These are phyloP conservation scores for Akanthomyces lecanii DNA, from an alignment of 2,329 filamentous ascomycete genomes.

Conservation along the genomic window DNA sequence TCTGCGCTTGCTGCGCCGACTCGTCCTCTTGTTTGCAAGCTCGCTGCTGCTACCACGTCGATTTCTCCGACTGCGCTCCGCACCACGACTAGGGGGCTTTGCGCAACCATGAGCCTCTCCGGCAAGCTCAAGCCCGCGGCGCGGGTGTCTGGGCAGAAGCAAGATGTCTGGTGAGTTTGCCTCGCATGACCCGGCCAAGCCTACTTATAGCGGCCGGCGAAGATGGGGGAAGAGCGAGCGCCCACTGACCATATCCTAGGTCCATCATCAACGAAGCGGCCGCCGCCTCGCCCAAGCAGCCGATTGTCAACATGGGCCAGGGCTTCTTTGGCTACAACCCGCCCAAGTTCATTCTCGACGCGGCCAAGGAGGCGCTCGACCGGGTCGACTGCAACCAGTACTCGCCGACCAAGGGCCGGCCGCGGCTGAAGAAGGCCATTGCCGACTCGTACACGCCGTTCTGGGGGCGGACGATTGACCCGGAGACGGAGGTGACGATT, in stretches of 20 bases:
- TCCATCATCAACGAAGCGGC: slow-evolving; percentile 64
- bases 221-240: no score
- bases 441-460: slow-evolving; percentile 87
- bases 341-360: slow-evolving; percentile 82
- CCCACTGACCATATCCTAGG: slow-evolving; percentile 33
- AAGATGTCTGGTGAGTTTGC: slow-evolving; percentile 48
- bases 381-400: slow-evolving; percentile 98
- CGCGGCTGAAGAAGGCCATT: slow-evolving; percentile 86
- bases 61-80: background rate
- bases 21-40: slow-evolving; percentile 3
- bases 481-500: slow-evolving; percentile 89
- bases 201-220: no score
- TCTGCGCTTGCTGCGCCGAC: slow-evolving; percentile 1
- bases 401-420: slow-evolving; percentile 89
- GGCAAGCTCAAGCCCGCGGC: slow-evolving; percentile 48
- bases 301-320: slow-evolving; percentile 61
- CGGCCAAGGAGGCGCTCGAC: slow-evolving; percentile 84
- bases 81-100: slow-evolving; percentile 20
- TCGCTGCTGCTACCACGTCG: background rate
- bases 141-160: slow-evolving; percentile 45
- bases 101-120: slow-evolving; percentile 38
- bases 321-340: slow-evolving; percentile 91
- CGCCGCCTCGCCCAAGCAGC: slow-evolving; percentile 57
- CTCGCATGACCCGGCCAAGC: no score
- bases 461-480: slow-evolving; percentile 77